Evolutionary conservation across 768 basidiomycete genomes (phyloP), one percentile per base, ranked within the genome.

Genomic region (Omphalotus guepiniiformis): DNA sequence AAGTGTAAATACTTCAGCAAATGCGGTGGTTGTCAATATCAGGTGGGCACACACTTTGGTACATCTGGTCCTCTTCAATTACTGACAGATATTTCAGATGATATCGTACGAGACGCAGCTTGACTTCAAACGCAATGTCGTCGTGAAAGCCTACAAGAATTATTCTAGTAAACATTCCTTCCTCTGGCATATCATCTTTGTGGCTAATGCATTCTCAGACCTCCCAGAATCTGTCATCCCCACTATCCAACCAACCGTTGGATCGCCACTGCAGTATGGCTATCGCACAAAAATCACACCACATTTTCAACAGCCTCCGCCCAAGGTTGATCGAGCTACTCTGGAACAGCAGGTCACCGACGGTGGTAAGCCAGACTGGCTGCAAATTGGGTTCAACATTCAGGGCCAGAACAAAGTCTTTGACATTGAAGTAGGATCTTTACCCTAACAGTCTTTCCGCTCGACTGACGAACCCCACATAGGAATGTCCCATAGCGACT

Each of bases 251-350:
- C 66, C 82, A 0, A 96, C 93, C 0, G 82, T 93, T 6, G 78
- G 81, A n/a, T 93, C 90, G 0, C 96, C 95, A 0, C 71, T 89
- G 40, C 82, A 94, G 45, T 97, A 95, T 62, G 80, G 76, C 42
- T 99, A 99, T 63, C 82, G 95, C 26, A 99, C 96, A 2, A 99
- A 99, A 68, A 83, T 99, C 44, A 97, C 96, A 0, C 96, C 96
- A 0, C 96, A 99, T 62, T 98, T 98, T 52, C 89, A 93, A 19
- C 77, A 83, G 0, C 83, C 92, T 0, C 76, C 79, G 1, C 80
- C 73, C 52, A 60, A 37, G 39, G 21, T 3, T 47, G 57, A 54
- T 46, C 18, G 42, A 50, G 30, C 35, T 55, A 13, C 57, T 58
- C 0, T 61, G 57, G 46, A 61, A 62, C 25, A 53, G 58, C 36